phyloP scores from a whole-genome alignment of 768 basidiomycete species.

The Phylloporus sp. region DNA sequence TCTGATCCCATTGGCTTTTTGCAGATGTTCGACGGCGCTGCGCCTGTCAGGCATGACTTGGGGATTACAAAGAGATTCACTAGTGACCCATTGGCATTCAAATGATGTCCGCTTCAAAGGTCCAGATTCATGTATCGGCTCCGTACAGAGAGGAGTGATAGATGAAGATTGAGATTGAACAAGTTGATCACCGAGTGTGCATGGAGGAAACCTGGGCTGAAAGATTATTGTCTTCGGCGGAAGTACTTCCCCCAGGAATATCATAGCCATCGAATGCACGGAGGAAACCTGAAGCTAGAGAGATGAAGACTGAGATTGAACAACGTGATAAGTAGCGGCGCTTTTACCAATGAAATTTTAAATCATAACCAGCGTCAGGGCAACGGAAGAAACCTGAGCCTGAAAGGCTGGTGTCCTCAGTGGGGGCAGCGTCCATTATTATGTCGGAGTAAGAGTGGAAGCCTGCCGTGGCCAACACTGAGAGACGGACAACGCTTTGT shows the following conservation, averaged over 20 bases:
- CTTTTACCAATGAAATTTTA: too few species aligned
- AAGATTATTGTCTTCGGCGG: neutral
- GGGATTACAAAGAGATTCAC: constrained; percentile 3
- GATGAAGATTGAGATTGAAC: neutral
- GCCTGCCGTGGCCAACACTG: too few species aligned
- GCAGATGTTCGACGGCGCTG: constrained; percentile 15
- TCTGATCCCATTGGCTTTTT: constrained; percentile 9
- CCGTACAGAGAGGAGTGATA: neutral
- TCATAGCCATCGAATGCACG: neutral
- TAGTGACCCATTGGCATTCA: constrained; percentile 14
- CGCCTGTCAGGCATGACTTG: constrained; percentile 10
- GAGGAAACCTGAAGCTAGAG: neutral
- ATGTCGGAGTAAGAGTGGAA: too few species aligned
- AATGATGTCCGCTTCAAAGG: neutral
- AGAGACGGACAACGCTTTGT: too few species aligned
- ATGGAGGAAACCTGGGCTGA: neutral
- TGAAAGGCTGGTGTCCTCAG: too few species aligned
- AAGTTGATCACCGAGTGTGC: too few species aligned
- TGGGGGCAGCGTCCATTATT: too few species aligned
- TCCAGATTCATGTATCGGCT: neutral
- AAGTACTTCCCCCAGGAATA: neutral
- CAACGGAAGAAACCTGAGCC: too few species aligned
- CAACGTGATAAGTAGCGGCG: too few species aligned
- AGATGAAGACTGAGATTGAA: too few species aligned
- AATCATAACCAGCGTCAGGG: too few species aligned